Conservation (phyloP, 208 protist genomes). For the Vickermania spadyakhi region DNA sequence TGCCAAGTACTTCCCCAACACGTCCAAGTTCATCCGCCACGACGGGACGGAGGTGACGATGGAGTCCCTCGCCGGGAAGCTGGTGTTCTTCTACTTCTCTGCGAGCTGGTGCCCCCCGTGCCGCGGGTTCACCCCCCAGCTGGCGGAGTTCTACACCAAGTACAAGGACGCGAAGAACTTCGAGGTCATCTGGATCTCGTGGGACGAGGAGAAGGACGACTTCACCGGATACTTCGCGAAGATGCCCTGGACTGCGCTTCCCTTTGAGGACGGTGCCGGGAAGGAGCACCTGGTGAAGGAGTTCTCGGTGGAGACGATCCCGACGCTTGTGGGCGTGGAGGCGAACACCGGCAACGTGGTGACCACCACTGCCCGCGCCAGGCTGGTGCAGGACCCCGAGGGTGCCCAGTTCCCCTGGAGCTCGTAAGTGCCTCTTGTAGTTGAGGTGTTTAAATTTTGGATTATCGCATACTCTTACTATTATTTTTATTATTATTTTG, state of each 20-base stretch:
- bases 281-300: slow-evolving; percentile 36
- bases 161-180: slow-evolving; percentile 68
- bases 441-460: not conserved
- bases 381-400: slow-evolving; percentile 57
- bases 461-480: too few relatives aligned
- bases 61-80: slow-evolving; percentile 36
- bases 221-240: slow-evolving; percentile 66
- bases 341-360: slow-evolving; percentile 66
- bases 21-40: slow-evolving; percentile 31
- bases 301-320: slow-evolving; percentile 70
- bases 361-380: slow-evolving; percentile 38
- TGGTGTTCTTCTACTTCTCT: slow-evolving; percentile 85
- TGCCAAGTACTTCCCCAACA: slow-evolving; percentile 46
- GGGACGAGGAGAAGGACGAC: slow-evolving; percentile 73
- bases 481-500: slow-evolving; percentile 2
- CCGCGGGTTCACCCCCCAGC: slow-evolving; percentile 83
- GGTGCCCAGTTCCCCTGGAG: slow-evolving; percentile 61
- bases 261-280: slow-evolving; percentile 34
- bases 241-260: slow-evolving; percentile 77
- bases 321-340: slow-evolving; percentile 64
- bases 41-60: slow-evolving; percentile 19
- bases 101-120: slow-evolving; percentile 93
- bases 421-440: too few relatives aligned
- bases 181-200: slow-evolving; percentile 73
- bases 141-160: slow-evolving; percentile 78